Evolutionary conservation across 305 asterid genomes (phyloP).

Genomic region (Euphrasia arctica): DNA sequence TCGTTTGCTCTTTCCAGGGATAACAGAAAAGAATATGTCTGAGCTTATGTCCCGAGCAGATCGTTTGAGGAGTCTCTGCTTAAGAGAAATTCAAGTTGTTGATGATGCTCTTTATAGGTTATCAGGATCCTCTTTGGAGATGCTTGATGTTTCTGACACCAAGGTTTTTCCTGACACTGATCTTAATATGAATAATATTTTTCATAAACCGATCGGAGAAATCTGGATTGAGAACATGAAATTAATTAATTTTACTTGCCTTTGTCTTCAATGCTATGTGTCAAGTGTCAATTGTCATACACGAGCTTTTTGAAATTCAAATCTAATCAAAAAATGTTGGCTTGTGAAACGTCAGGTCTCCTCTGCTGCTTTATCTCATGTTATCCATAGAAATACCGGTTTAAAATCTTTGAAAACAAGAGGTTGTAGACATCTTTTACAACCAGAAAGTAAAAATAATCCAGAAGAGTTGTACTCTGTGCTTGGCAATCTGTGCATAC

Average conservation of each 20-base stretch:
- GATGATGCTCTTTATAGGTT: conserved; percentile 56
- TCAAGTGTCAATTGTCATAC: no score
- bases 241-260: conserved; percentile 9
- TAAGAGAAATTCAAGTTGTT: conserved; percentile 59
- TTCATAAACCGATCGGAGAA: background rate
- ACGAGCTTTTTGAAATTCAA: conserved; percentile 15
- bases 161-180: conserved; percentile 43
- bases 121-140: conserved; percentile 69
- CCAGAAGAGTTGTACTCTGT: conserved; percentile 43
- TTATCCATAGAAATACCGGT: conserved; percentile 52
- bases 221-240: conserved; percentile 14
- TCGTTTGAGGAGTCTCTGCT: conserved; percentile 58
- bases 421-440: conserved; percentile 63
- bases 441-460: conserved; percentile 32
- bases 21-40: conserved; percentile 41
- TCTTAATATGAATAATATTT: conserved; percentile 5
- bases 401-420: conserved; percentile 61
- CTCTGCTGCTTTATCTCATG: conserved; percentile 48
- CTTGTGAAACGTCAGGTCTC: conserved; percentile 59
- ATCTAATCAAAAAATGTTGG: conserved; percentile 11
- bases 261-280: conserved; percentile 1
- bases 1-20: conserved; percentile 43
- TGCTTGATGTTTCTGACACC: conserved; percentile 82
- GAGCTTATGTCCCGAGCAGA: conserved; percentile 58
- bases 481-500: conserved; percentile 56